Conservation (phyloP, 345 rosid species). For the Aurinia saxatilis region DNA sequence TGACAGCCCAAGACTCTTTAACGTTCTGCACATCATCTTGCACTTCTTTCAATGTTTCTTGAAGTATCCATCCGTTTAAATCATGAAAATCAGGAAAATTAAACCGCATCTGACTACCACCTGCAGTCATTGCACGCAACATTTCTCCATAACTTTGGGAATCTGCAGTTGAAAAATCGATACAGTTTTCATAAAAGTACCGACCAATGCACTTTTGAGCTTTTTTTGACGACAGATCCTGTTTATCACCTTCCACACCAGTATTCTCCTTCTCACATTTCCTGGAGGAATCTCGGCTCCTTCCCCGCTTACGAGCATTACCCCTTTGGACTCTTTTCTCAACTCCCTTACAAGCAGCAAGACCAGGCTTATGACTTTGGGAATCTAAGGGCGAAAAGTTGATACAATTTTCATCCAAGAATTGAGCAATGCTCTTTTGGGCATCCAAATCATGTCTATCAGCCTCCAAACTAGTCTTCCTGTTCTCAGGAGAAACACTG, state of each 20-base stretch:
- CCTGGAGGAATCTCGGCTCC: neutral
- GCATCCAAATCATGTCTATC: too few relatives aligned
- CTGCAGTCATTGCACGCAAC: neutral
- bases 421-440: too few relatives aligned
- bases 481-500: neutral
- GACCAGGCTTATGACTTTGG: too few relatives aligned
- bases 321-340: neutral
- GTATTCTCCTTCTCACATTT: neutral
- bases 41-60: slow-evolving; percentile 28
- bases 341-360: too few relatives aligned
- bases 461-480: neutral
- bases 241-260: too few relatives aligned
- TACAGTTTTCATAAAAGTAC: slow-evolving; percentile 35
- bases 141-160: slow-evolving; percentile 31
- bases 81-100: slow-evolving; percentile 26
- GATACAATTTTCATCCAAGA: too few relatives aligned
- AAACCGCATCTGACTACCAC: neutral
- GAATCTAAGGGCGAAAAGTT: too few relatives aligned
- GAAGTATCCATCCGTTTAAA: slow-evolving; percentile 33
- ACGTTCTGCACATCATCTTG: slow-evolving; percentile 27
- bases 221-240: slow-evolving; percentile 13
- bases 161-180: slow-evolving; percentile 29
- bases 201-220: slow-evolving; percentile 22
- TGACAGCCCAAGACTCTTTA: slow-evolving; percentile 39
- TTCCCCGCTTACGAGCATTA: neutral